Base-by-base conservation (phyloP, 805 yeast genomes). In the Naumovozyma castellii region DNA sequence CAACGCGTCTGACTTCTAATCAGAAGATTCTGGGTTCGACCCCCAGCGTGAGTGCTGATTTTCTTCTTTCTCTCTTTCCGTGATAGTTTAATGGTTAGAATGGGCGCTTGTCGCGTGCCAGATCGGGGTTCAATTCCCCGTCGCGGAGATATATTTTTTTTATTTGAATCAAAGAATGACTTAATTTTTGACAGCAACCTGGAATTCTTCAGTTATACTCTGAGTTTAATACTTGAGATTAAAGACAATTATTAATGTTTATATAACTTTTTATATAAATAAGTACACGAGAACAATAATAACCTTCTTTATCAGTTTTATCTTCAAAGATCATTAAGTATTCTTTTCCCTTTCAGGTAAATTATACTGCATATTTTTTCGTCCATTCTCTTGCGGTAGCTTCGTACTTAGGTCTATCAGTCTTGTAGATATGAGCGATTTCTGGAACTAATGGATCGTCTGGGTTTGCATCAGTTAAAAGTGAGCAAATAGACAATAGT, bases 371-470 rank as follows among this genome's bases (percentile, higher is more conserved):
- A 65, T 86, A 90, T 70, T 90, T 90, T 71, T 88, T 81, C 28
- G 97, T 90, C 97, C 97, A 90, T 68, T 90, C 97, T 59, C 82
- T 78, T 43, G 97, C 97, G 43, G 94, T 86, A 50, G 94, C 85
- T 67, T 90, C 96, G 64, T 86, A 90, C 66, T 86, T 85, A 35
- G 85, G 74, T 61, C 90, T 75, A 68, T 90, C 96, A 52, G 85
- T 84, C 71, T 88, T 87, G 73, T 88, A 92, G 47, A 87, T 76
- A 58, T 88, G 94, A 37, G 97, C 97, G 55, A 90, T 90, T 66
- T 90, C 97, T 16, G 96, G 96, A 36, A 90, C 97, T 61, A 90
- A 75, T 45, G 97, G 97, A 71, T 90, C 97, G 62, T 90, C 97
- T 32, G 97, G 97, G 60, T 90, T 90, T 42, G 97, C 97, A 64